Percentiles rank a stretch among this genome's conserved stretches.
phyloP scores from a whole-genome alignment of 2,329 filamentous ascomycete species.

The Teratosphaeria nubilosa region DNA sequence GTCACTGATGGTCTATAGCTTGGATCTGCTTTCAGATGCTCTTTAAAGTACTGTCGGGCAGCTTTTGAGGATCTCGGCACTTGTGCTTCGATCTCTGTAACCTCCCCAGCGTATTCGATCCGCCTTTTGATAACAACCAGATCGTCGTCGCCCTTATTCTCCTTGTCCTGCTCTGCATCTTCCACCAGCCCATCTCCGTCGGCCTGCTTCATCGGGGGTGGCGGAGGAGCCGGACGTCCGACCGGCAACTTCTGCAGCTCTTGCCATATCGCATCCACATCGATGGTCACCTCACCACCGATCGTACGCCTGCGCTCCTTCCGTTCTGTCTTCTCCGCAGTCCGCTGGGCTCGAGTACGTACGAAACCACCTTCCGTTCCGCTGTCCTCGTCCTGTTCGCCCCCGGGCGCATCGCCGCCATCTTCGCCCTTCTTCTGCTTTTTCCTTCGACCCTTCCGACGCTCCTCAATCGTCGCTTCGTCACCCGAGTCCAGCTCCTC shows the following conservation, averaged over 20 bases:
- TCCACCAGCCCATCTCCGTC: constrained; percentile 8
- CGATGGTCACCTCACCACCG: constrained; percentile 39
- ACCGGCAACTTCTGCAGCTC: constrained; percentile 36
- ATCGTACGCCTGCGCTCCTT: constrained; percentile 35
- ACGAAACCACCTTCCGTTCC: constrained; percentile 42
- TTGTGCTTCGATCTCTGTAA: constrained; percentile 43
- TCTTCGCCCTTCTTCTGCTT: constrained; percentile 21
- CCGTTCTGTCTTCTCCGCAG: constrained; percentile 38
- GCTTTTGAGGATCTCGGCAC: constrained; percentile 46
- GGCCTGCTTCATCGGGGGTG: constrained; percentile 7
- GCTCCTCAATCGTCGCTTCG: constrained; percentile 45
- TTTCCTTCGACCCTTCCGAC: constrained; percentile 32
- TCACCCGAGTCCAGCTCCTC: constrained; percentile 45
- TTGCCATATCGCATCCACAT: constrained; percentile 46
- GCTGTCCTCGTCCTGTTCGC: constrained; percentile 26
- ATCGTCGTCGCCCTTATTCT: constrained; percentile 27
- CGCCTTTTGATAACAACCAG: constrained; percentile 46
- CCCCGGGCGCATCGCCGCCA: constrained; percentile 5
- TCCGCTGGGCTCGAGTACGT: constrained; percentile 44
- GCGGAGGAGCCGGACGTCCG: constrained; percentile 13
- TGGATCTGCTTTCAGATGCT: constrained; percentile 28
- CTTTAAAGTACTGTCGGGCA: constrained; percentile 41
- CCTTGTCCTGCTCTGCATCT: constrained; percentile 12
- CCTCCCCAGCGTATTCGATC: constrained; percentile 49
- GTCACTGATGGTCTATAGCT: constrained; percentile 15